Base-by-base conservation (phyloP, 129 eudicot genomes). In the Rutidosis leptorrhynchoides region DNA sequence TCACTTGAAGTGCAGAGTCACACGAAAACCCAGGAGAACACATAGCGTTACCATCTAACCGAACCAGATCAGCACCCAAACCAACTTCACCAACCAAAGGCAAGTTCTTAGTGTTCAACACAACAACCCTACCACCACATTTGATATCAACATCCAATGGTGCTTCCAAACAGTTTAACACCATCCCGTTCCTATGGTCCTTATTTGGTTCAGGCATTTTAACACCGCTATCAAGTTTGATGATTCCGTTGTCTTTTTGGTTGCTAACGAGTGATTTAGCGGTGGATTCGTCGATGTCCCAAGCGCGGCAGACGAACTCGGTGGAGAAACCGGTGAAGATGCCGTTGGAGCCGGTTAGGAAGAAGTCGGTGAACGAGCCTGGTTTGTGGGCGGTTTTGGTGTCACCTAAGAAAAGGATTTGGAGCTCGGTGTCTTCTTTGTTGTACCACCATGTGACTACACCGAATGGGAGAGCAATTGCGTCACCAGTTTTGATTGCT, bases 31-130 rank as follows among this genome's bases (percentile, higher is more conserved):
- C 95, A 2, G 97, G 97, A 19, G 97, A 87, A 27, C 95, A 90
- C 97, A 87, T 84, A 5, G 96, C 89, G 32, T 77, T 77, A 20
- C 90, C 94, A 68, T 90, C 78, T 20, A 90, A 17, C 75, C 81
- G 81, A 32, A 87, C 96, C 53, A 84, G 86, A 76, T 90, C 97
- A 21, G 93, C 95, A 10, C 95, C 95, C 17, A 84, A 74, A 0
- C 97, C 97, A 33, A 84, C 86, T 77, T 90, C 97, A 10, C 93
- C 95, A 43, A 84, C 95, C 81, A 90, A 83, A 0, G 97, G 97
- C 82, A 90, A 67, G 58, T 90, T 90, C 82, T 84, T 87, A 0
- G 95, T 84, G 78, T 90, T 84, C 80, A 90, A 60, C 11, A 87
- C 90, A 20, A 90, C 95, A 2, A 84, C 95, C 54, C 88, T 72